Percentiles rank a stretch among this genome's conserved stretches.
phyloP scores from a whole-genome alignment of 371 early-diverging fungal species.

The Syncephalastrum monosporum region DNA sequence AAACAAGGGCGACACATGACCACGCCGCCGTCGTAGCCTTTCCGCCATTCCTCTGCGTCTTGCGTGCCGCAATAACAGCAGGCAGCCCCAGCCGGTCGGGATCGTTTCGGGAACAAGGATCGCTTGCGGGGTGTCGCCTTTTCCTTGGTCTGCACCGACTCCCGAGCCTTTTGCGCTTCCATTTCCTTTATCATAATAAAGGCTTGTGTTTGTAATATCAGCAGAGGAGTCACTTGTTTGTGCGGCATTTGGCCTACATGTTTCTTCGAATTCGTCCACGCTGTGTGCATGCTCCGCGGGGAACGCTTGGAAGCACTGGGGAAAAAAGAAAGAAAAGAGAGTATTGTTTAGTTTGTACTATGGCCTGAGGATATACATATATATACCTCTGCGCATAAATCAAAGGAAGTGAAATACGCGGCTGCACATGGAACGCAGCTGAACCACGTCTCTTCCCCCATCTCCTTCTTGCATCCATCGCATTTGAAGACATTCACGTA shows the following conservation, averaged over 20 bases:
- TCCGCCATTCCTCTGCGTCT: slow-evolving; percentile 52
- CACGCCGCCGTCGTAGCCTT: slow-evolving; percentile 77
- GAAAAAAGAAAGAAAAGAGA: slow-evolving; percentile 3
- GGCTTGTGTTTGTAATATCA: slow-evolving; percentile 26
- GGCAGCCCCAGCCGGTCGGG: slow-evolving; percentile 32
- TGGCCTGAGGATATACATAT: neutral
- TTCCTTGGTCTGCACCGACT: slow-evolving; percentile 41
- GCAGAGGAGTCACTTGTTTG: neutral
- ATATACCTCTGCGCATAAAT: slow-evolving; percentile 64
- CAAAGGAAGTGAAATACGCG: slow-evolving; percentile 71
- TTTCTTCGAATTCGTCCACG: slow-evolving; percentile 59
- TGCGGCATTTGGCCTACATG: slow-evolving; percentile 42
- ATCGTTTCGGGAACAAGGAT: slow-evolving; percentile 28
- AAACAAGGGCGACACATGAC: slow-evolving; percentile 85
- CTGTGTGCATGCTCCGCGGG: slow-evolving; percentile 56
- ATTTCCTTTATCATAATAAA: slow-evolving; percentile 43
- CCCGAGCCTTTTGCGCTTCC: slow-evolving; percentile 54
- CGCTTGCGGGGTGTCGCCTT: slow-evolving; percentile 22
- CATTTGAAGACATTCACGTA: slow-evolving; percentile 73
- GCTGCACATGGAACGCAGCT: slow-evolving; percentile 69
- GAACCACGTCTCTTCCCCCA: slow-evolving; percentile 64
- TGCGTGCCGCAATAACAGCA: slow-evolving; percentile 50
- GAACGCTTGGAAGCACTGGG: slow-evolving; percentile 57
- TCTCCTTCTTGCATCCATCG: slow-evolving; percentile 62
- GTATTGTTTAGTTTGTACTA: neutral